phyloP scores from a whole-genome alignment of 176 grass and related monocot genomes.

The Rhipidocladum racemiflorum region DNA sequence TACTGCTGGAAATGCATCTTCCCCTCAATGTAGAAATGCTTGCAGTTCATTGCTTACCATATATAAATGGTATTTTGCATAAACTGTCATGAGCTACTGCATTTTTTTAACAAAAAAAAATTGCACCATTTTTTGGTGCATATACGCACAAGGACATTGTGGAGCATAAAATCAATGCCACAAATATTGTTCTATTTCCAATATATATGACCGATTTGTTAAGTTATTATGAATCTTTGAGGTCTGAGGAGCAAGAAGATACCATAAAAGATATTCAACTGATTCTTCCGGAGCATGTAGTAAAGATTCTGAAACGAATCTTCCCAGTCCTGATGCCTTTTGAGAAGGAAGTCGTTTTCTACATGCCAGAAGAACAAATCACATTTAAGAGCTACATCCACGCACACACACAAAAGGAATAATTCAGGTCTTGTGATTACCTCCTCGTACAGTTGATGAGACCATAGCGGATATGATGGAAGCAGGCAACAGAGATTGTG shows the following conservation, averaged over 20 bases:
- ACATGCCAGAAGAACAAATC: constrained; percentile 22
- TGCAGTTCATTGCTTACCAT: neutral
- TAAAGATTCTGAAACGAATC: constrained; percentile 88
- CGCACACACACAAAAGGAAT: neutral
- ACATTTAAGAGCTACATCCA: neutral
- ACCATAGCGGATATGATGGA: constrained; percentile 64
- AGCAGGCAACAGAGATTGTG: constrained; percentile 61
- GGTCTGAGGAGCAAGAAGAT: constrained; percentile 14
- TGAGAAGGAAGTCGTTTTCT: constrained; percentile 71
- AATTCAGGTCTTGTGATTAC: constrained; percentile 44
- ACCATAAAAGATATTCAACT: constrained; percentile 92
- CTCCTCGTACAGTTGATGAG: constrained; percentile 67
- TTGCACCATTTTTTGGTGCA: neutral
- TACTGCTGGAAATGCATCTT: neutral
- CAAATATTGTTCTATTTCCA: neutral
- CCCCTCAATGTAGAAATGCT: neutral
- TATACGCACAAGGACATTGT: neutral
- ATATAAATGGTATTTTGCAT: neutral
- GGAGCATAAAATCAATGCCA: neutral
- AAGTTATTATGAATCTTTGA: neutral
- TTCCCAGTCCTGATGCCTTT: constrained; percentile 79
- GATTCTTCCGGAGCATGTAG: constrained; percentile 81
- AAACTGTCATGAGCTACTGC: constrained; percentile 3
- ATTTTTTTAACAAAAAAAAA: neutral
- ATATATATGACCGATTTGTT: neutral